phyloP scores from a whole-genome alignment of 768 basidiomycete species.

The Suillus spraguei region DNA sequence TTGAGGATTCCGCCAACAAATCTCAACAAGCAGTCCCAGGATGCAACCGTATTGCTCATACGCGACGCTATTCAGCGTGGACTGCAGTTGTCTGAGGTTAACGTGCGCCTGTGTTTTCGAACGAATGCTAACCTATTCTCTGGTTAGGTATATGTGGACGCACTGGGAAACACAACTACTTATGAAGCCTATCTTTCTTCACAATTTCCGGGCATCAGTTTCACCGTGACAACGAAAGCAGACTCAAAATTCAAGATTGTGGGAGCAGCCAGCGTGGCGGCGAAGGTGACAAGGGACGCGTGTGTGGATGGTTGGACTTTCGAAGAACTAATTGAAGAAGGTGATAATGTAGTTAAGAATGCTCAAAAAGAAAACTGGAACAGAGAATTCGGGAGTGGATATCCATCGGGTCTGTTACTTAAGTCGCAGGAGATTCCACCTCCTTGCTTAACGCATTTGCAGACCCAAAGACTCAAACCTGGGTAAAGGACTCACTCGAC shows the following conservation, averaged over 20 bases:
- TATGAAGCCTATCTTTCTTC: slow-evolving; percentile 85
- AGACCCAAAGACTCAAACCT: slow-evolving; percentile 94
- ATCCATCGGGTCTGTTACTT: slow-evolving; percentile 71
- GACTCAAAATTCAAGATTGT: slow-evolving; percentile 98
- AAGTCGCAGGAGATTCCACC: neutral
- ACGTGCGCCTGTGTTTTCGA: neutral
- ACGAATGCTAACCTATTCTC: neutral
- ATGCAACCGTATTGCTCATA: slow-evolving; percentile 89
- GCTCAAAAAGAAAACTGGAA: slow-evolving; percentile 30
- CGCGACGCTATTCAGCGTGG: slow-evolving; percentile 81
- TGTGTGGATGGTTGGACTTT: slow-evolving; percentile 88
- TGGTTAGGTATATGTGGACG: slow-evolving; percentile 89
- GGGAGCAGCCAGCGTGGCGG: slow-evolving; percentile 95
- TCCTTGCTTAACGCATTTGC: slow-evolving; percentile 6
- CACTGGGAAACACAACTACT: slow-evolving; percentile 82
- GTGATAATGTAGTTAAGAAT: neutral
- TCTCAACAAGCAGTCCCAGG: slow-evolving; percentile 84
- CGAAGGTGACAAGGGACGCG: slow-evolving; percentile 93
- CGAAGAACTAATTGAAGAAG: slow-evolving; percentile 50
- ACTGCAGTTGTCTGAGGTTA: slow-evolving; percentile 76
- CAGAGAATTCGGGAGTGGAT: slow-evolving; percentile 73
- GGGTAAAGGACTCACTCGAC: slow-evolving; percentile 76
- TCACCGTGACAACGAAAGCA: slow-evolving; percentile 91
- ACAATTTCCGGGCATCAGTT: slow-evolving; percentile 80
- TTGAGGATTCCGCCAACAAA: slow-evolving; percentile 80